phyloP scores from a whole-genome alignment of 331 rosid species.

The Malus hybrid region DNA sequence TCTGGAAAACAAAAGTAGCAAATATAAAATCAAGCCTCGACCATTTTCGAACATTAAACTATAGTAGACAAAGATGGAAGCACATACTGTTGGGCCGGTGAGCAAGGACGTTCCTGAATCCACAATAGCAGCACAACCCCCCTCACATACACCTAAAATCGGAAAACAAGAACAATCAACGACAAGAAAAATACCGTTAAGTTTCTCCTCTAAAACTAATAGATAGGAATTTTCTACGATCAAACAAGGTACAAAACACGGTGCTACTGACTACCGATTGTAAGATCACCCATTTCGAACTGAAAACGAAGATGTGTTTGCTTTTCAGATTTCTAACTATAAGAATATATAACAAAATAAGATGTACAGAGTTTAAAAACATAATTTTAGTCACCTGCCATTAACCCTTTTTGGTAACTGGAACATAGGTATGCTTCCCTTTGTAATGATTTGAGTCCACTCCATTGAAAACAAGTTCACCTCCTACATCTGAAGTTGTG shows the following conservation, averaged over 20 bases:
- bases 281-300: slow-evolving; percentile 76
- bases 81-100: slow-evolving; percentile 75
- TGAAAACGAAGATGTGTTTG: slow-evolving; percentile 23
- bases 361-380: neutral
- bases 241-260: neutral
- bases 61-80: slow-evolving; percentile 2
- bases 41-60: neutral
- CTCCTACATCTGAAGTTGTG: slow-evolving; percentile 44
- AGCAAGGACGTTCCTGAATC: slow-evolving; percentile 94
- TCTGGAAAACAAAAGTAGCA: slow-evolving; percentile 27
- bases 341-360: neutral
- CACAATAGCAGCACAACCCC: slow-evolving; percentile 78
- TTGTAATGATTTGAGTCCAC: slow-evolving; percentile 57
- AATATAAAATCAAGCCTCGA: slow-evolving; percentile 6
- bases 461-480: slow-evolving; percentile 78
- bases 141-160: slow-evolving; percentile 55
- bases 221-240: neutral
- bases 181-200: neutral
- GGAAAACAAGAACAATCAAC: neutral
- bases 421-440: slow-evolving; percentile 74
- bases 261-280: slow-evolving; percentile 31
- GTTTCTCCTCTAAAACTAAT: neutral
- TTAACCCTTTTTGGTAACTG: slow-evolving; percentile 71
- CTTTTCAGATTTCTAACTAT: neutral
- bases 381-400: slow-evolving; percentile 60